phyloP scores from a whole-genome alignment of 768 basidiomycete genomes.

The Dentipellis sp. region DNA sequence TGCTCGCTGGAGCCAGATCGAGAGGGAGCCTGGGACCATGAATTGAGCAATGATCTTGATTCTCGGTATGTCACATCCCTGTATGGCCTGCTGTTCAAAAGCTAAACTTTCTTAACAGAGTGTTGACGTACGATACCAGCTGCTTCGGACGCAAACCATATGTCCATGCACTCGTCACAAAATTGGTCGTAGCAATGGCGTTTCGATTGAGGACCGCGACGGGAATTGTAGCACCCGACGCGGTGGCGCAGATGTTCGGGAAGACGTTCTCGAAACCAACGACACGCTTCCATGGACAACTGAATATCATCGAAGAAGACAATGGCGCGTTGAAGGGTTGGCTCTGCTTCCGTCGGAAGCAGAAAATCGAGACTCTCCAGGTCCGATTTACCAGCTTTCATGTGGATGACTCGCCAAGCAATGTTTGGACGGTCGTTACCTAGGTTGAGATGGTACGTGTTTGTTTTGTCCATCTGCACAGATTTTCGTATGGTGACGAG shows the following conservation, averaged over 20 bases:
- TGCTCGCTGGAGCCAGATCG: constrained; percentile 4
- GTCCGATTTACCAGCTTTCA: not conserved
- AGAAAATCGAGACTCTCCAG: not conserved
- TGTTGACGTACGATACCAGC: not conserved
- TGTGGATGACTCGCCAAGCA: not conserved
- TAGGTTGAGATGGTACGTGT: not conserved
- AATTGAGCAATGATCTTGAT: not conserved
- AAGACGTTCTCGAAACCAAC: not conserved
- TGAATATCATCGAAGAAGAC: not conserved
- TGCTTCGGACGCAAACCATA: not conserved
- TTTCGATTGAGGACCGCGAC: not conserved
- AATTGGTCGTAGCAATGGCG: not conserved
- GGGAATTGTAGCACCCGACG: not conserved
- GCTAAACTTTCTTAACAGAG: not conserved
- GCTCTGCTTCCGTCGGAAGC: not conserved
- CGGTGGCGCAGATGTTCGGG: not conserved
- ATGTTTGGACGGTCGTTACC: not conserved
- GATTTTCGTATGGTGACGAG: not conserved
- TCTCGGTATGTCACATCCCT: not conserved
- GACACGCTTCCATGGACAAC: not conserved
- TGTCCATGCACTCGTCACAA: too few relatives aligned
- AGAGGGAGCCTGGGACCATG: not conserved
- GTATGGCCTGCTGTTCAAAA: not conserved
- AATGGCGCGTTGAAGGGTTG: not conserved
- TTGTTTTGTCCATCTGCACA: not conserved